Percentiles rank a stretch among this genome's conserved stretches.
Evolutionary conservation across 75 land plant species (phyloP).

Genomic region (Pseudotsuga menziesii): DNA sequence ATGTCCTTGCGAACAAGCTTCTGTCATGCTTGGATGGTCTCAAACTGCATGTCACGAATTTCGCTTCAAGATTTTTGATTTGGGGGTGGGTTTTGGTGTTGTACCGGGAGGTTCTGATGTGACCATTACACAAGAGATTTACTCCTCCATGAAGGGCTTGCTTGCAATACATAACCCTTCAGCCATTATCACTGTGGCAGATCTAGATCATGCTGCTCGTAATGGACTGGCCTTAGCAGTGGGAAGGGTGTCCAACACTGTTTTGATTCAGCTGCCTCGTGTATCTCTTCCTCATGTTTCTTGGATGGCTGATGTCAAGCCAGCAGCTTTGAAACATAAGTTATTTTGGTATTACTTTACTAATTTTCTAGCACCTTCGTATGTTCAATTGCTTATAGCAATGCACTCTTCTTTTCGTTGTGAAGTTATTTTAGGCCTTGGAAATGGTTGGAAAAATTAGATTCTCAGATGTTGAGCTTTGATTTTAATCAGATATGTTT

Average conservation of each 20-base stretch:
- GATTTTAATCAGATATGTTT: constrained; percentile 58
- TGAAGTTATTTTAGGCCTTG: not conserved
- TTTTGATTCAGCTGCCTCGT: constrained; percentile 39
- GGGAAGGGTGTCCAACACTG: constrained; percentile 9
- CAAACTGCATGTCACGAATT: constrained; percentile 28
- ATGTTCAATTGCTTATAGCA: not conserved
- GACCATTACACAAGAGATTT: constrained; percentile 27
- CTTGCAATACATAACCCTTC: constrained; percentile 35
- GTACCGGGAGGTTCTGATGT: constrained; percentile 14
- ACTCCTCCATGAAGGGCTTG: constrained; percentile 37
- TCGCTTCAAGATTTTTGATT: constrained; percentile 41
- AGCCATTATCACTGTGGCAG: constrained; percentile 27
- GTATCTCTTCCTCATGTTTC: constrained; percentile 25
- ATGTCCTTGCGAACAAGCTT: constrained; percentile 48
- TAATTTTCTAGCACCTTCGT: not conserved
- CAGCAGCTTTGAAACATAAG: constrained; percentile 6
- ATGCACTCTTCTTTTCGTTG: not conserved
- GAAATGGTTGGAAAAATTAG: too few species aligned
- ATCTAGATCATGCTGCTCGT: constrained; percentile 17
- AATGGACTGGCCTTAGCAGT: constrained; percentile 31
- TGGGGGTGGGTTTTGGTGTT: constrained; percentile 24
- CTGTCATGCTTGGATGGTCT: constrained; percentile 26
- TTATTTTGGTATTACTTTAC: not conserved
- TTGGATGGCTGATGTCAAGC: constrained; percentile 30
- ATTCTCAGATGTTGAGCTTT: constrained; percentile 17